Evolutionary conservation across 345 rosid genomes (phyloP), one percentile per base, ranked within the genome.

Genomic region (Combretum micranthum): DNA sequence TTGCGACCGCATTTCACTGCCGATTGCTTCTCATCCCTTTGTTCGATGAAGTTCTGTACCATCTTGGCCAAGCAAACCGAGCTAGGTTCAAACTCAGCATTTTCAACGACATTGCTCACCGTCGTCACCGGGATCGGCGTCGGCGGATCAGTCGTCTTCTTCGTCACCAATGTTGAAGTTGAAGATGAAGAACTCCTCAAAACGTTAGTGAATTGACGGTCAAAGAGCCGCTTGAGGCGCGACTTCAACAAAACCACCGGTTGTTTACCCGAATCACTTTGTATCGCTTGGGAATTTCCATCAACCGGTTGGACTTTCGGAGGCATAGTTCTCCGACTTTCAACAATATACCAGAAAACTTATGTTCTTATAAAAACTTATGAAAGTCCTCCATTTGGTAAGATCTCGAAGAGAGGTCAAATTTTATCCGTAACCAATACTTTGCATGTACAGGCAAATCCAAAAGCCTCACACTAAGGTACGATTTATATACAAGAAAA

Each of bases 11-110:
- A 80, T 79, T 84, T 82, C 4, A 77, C 75, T 12, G 70, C 43
- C 25, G 71, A 44, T 60, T 73, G 91, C 80, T 84, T 89, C 77
- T 93, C 97, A 77, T 77, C 80, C 67, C 69, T 75, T 50, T 82
- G 96, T 64, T 93, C 99, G 10, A 93, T 83, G 77, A 83, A 93
- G 61, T 74, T 89, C 71, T 77, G 96, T 15, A 93, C 96, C 97
- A 93, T 82, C 77, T 87, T 93, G 52, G 68, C 89, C 66, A 93
- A 69, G 59, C 96, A 86, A 59, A 87, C 71, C 7, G 99, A 83
- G 76, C 85, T 89, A 50, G 96, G 97, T 72, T 89, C 99, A 50
- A 93, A 85, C 71, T 85, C 97, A n/a, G 69, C 15, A 42, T 63
- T 59, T 44, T 39, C 42, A 14, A 43, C 55, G 39, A 32, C 39